Percentiles rank a stretch among this genome's conserved stretches.
Evolutionary conservation across 257 asterid species (phyloP).

Genomic region (Gynochthodes officinalis): DNA sequence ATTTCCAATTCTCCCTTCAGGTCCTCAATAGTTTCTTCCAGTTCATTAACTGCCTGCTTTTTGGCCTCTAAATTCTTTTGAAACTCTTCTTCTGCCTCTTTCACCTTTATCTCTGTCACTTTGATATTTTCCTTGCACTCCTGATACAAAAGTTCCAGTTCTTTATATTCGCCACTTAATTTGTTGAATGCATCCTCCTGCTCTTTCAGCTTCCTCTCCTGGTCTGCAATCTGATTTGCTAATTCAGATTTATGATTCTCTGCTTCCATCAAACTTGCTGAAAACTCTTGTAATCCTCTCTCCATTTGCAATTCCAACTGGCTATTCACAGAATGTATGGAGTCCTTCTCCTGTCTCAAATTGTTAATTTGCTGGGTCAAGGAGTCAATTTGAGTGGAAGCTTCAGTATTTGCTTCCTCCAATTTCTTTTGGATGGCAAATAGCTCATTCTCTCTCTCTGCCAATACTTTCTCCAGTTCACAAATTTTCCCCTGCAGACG

Average conservation of each 20-base stretch:
- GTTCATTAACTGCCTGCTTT: constrained; percentile 44
- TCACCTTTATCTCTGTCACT: constrained; percentile 47
- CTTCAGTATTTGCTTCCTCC: constrained; percentile 46
- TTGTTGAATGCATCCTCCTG: constrained; percentile 45
- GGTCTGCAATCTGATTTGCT: constrained; percentile 42
- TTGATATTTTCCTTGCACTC: constrained; percentile 48
- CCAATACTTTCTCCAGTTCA: constrained; percentile 42
- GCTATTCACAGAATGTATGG: constrained; percentile 47
- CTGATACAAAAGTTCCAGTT: constrained; percentile 36
- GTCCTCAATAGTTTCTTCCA: constrained; percentile 60
- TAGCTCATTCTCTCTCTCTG: constrained; percentile 43
- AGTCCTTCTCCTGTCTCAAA: constrained; percentile 44
- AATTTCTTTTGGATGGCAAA: constrained; percentile 35
- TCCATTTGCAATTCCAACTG: constrained; percentile 45
- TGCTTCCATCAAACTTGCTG: constrained; percentile 35
- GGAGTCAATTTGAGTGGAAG: constrained; percentile 36
- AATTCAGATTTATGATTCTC: constrained; percentile 45
- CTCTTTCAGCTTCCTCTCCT: constrained; percentile 48
- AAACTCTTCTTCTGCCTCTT: constrained; percentile 50
- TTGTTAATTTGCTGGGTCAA: constrained; percentile 38
- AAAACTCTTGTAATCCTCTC: constrained; percentile 46
- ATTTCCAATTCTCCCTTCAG: constrained; percentile 71
- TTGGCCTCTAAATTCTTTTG: constrained; percentile 36
- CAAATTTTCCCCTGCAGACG: constrained; percentile 22
- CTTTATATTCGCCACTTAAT: constrained; percentile 46